A percentile compares a stretch with the other conserved stretches of the same genome.
Evolutionary conservation across 331 rosid species (phyloP).

Genomic region (Quercus tomentella): DNA sequence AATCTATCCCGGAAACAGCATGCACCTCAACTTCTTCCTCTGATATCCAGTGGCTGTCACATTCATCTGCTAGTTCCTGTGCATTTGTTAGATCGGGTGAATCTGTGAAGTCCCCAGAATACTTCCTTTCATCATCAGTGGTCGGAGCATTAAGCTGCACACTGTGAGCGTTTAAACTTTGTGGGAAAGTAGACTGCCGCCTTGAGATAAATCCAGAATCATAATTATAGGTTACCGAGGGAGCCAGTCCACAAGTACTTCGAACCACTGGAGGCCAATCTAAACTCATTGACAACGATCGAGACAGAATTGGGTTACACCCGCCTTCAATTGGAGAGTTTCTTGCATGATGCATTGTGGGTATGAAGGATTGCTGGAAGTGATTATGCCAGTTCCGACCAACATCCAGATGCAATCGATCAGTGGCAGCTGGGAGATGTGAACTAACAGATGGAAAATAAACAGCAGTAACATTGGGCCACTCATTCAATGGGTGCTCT

Average conservation of each 20-base stretch:
- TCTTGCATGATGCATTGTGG: constrained; percentile 69
- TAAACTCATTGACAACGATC: constrained; percentile 76
- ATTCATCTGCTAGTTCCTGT: constrained; percentile 71
- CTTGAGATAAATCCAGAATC: constrained; percentile 76
- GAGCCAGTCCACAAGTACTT: constrained; percentile 62
- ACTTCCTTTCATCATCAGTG: constrained; percentile 63
- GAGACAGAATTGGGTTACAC: constrained; percentile 62
- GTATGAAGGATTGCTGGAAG: constrained; percentile 76
- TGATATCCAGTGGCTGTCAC: constrained; percentile 84
- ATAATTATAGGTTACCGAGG: constrained; percentile 58
- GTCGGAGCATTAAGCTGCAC: constrained; percentile 50
- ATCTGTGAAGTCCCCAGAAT: constrained; percentile 68
- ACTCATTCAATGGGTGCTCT: constrained; percentile 71
- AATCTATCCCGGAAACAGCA: constrained; percentile 81
- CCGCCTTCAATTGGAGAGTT: constrained; percentile 62
- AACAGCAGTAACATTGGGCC: constrained; percentile 83
- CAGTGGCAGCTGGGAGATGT: constrained; percentile 89
- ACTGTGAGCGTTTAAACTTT: constrained; percentile 54
- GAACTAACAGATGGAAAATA: constrained; percentile 74
- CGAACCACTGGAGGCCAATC: constrained; percentile 97
- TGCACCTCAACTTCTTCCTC: constrained; percentile 97
- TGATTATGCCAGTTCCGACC: constrained; percentile 95
- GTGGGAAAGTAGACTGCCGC: constrained; percentile 62
- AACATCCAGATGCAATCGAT: constrained; percentile 94
- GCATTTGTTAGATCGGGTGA: constrained; percentile 55